Percentiles rank a stretch among this genome's conserved stretches.
Conservation (phyloP, 306 rosid genomes). For the Myrica gale region DNA sequence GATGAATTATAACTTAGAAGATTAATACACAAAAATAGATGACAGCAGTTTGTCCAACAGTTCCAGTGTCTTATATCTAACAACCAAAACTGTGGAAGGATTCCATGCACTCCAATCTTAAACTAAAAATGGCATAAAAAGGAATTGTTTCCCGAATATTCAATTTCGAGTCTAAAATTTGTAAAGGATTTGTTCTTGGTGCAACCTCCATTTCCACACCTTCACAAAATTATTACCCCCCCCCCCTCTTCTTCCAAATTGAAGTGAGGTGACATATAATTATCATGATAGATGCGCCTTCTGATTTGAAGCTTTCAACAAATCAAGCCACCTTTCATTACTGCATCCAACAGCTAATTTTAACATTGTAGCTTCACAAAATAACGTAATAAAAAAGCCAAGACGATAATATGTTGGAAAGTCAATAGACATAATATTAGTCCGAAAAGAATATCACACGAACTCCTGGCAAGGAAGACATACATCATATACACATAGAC, state of each 20-base stretch:
- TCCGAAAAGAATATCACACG: neutral
- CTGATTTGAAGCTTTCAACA: neutral
- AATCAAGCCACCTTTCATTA: neutral
- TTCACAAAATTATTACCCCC: neutral
- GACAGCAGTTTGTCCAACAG: neutral
- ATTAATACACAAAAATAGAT: neutral
- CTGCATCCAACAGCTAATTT: neutral
- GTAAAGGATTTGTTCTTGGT: neutral
- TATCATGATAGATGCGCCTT: neutral
- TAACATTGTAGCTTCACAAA: neutral
- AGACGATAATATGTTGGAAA: neutral
- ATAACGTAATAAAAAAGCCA: neutral
- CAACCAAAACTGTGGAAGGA: neutral
- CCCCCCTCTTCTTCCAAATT: neutral
- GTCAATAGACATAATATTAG: neutral
- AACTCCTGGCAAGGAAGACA: slow-evolving; percentile 19
- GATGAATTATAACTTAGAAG: neutral
- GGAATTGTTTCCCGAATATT: neutral
- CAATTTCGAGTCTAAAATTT: neutral
- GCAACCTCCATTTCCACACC: neutral
- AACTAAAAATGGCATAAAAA: neutral
- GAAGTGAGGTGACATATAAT: neutral
- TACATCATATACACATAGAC: neutral
- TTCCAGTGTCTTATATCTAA: neutral
- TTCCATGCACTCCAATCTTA: neutral